Conservation (phyloP, 2,329 filamentous ascomycete species). For the Monilinia fructigena region DNA sequence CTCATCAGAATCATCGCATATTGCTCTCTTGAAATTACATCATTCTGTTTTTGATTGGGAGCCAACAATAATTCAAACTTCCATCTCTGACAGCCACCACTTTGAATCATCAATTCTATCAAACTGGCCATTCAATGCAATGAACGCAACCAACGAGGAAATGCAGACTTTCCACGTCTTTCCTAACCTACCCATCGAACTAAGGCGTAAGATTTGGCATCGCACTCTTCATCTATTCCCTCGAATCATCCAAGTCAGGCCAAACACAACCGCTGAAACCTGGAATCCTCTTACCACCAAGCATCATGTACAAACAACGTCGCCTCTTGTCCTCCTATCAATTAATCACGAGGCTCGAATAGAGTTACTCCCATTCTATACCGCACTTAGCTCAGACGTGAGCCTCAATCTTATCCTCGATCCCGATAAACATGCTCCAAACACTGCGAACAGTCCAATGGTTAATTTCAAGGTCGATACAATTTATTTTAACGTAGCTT, state of each 20-base stretch:
- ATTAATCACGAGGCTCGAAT: conserved; percentile 3
- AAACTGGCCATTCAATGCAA: neutral
- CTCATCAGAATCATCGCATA: neutral
- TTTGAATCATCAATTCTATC: neutral
- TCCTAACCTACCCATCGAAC: neutral
- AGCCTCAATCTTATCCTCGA: neutral
- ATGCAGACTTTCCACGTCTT: neutral
- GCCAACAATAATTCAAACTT: neutral
- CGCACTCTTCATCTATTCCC: neutral
- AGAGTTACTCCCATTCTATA: neutral
- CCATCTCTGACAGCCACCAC: neutral
- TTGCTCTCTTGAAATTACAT: neutral
- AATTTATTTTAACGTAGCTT: conserved; percentile 11
- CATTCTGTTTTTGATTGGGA: neutral
- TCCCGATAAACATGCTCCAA: neutral
- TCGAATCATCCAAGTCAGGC: conserved; percentile 17
- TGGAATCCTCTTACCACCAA: conserved; percentile 16
- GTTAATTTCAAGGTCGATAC: conserved; percentile 4
- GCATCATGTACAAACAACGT: neutral
- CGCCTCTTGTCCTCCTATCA: neutral
- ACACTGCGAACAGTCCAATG: neutral
- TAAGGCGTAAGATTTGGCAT: conserved; percentile 2
- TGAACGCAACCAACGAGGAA: neutral
- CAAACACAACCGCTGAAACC: neutral
- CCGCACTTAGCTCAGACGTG: conserved; percentile 1